Base-by-base conservation (phyloP, 1,139 yeast genomes). In the Wickerhamomyces sp. region DNA sequence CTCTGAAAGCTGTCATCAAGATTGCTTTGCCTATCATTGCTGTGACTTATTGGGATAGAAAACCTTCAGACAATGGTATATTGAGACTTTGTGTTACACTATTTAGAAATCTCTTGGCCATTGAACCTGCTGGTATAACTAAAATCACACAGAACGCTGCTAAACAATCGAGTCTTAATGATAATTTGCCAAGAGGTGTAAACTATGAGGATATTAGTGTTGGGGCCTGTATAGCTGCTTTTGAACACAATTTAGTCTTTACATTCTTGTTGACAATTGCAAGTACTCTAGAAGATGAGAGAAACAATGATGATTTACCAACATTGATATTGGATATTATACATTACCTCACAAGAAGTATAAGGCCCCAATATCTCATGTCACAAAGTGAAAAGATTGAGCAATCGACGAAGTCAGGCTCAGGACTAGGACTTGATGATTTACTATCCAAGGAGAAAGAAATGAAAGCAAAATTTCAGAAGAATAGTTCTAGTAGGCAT, bases 51-150 rank as follows among this genome's bases (percentile, higher is more conserved):
- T 56, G 67, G 2, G 83, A 84, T 37, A 73, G 97, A 51, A 80
- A 81, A 5, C 72, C 81, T 1, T 71, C 89, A 41, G 98, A 91
- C 55, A 81, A 80, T 52, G 82, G 85, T 41, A 76, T 90, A 27
- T 65, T 93, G 43, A 78, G 84, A 47, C 72, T 93, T 51, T 89
- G 85, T 29, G 67, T 91, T 14, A 80, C 78, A 46, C 79, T 93
- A 57, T 72, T 91, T 49, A 74, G 96, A 54, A 93, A 94, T 60
- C 58, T 93, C 14, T 67, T 87, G 10, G 77, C 79, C 40, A 89
- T 91, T 36, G 91, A 85, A 54, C 91, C 93, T 0, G 78, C 85
- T 2, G 76, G 73, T 32, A 57, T 72, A 7, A 71, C 81, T 4
- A 62, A 79, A 9, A 71, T 81, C 6, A 60, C 75, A 1, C 69